Base-by-base conservation (phyloP, 768 basidiomycete genomes). In the Crucibulum laeve region DNA sequence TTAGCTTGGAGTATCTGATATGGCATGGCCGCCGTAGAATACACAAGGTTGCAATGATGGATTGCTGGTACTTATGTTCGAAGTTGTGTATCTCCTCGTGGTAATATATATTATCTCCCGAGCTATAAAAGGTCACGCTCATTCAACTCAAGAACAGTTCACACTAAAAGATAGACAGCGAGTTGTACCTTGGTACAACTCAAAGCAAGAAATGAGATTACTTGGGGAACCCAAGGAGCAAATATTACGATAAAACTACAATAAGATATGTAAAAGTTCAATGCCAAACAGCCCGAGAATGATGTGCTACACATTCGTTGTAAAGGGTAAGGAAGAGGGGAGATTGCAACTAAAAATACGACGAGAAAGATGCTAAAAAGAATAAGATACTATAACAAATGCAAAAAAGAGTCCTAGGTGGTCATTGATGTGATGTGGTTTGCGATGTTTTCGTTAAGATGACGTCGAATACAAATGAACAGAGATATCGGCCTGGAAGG, bases 391-490 rank as follows among this genome's bases (percentile, higher is more conserved):
- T 39, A 33, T 38, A 42, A 42, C 42, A 41, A 28, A 52, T 19
- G 32, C 26, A 25, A 39, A 48, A 38, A 40, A 34, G 42, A 40
- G 21, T 47, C 48, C 45, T 40, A 45, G 40, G 51, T 51, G 35
- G 49, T 48, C 38, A 30, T 30, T 30, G 28, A 30, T 30, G 8
- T 30, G n/a, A n/a, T n/a, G n/a, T n/a, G n/a, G n/a, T n/a, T 30
- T 8, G 8, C 8, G 28, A 30, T 8, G 28, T 8, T 30, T 48
- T 60, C 51, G 52, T 54, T 44, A 50, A 47, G 46, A 46, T 49
- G 51, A 52, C 53, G 47, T 56, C 49, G 52, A 50, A 54, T 45
- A 40, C 34, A 45, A 54, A 43, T 46, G 48, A 47, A 46, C 53
- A 42, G 24, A 25, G n/a, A 21, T 17, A 24, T n/a, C n/a, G n/a